Conservation (phyloP, 2,329 filamentous ascomycete genomes). For the Ramularia collo-cygni region DNA sequence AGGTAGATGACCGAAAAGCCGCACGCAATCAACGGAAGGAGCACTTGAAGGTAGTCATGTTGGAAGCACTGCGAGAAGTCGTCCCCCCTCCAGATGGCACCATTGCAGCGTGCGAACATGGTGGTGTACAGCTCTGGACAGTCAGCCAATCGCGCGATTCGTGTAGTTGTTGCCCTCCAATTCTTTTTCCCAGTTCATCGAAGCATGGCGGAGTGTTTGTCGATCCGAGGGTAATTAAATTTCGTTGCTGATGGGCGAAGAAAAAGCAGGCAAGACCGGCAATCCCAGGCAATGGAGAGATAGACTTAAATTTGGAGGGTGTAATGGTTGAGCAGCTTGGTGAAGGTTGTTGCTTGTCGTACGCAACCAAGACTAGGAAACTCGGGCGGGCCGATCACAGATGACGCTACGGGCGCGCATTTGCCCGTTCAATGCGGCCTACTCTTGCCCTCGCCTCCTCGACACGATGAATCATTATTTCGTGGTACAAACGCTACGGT, state of each 20-base stretch:
- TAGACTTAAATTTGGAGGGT: too few relatives aligned
- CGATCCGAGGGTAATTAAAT: background rate
- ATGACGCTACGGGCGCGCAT: too few relatives aligned
- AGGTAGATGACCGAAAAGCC: conserved; percentile 64
- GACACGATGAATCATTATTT: too few relatives aligned
- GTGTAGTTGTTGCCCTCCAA: background rate
- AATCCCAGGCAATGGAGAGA: background rate
- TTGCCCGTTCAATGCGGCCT: too few relatives aligned
- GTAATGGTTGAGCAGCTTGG: too few relatives aligned
- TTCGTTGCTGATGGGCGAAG: background rate
- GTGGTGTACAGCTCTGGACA: too few relatives aligned
- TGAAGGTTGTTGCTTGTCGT: too few relatives aligned
- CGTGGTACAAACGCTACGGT: too few relatives aligned
- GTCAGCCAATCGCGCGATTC: conserved; percentile 4
- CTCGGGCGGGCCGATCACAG: too few relatives aligned
- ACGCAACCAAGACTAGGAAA: too few relatives aligned
- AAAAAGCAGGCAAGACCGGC: background rate
- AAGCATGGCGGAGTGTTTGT: conserved; percentile 1
- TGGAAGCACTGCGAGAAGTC: conserved; percentile 58
- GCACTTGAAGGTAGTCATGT: conserved; percentile 66
- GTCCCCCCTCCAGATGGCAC: conserved; percentile 54
- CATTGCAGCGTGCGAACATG: conserved; percentile 43
- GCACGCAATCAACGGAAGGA: conserved; percentile 69
- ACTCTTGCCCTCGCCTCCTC: too few relatives aligned
- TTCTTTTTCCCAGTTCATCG: background rate